Base-by-base conservation (phyloP, 495 filamentous ascomycete species). In the Trichocladium uniseriatum region DNA sequence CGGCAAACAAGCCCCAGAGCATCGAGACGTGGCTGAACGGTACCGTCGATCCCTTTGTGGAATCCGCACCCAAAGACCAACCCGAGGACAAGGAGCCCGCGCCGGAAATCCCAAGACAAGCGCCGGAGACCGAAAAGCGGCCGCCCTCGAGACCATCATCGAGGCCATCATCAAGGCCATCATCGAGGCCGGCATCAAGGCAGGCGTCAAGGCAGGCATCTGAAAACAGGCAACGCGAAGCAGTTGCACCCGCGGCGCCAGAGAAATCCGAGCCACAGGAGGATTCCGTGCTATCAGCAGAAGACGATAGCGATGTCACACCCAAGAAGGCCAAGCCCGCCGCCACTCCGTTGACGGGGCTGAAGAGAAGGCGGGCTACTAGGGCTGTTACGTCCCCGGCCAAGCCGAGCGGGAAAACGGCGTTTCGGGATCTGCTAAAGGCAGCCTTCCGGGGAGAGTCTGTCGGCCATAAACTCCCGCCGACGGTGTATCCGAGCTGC, bases 1-100 rank as follows among this genome's bases (percentile, higher is more conserved):
- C 32, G 20, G 27, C 53, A 14, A 77, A 78, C 42, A 65, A 72
- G 21, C 75, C 76, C 2, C 74, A 61, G 55, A 86, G 69, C 51
- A 87, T 90, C 38, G 84, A 89, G 65, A 81, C 80, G 2, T 90
- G 86, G 86, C 66, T 90, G 28, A 82, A 82, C 42, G 74, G 73
- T 19, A 87, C 84, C 1, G 72, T 79, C 10, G 86, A 90, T 55
- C 84, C 86, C 7, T 88, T 89, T 53, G 55, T 84, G 18, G 82
- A 87, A 18, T 52, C 68, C 21, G 63, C 76, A 11, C 8, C 54
- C 5, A 61, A 54, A 43, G 37, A 41, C 9, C 49, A 61, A 37
- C 54, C 59, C 3, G 50, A 45, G 2, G 54, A 2, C 4, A 29
- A 62, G 39, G 54, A 56, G 21, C 29, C 27, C 8, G 27, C 28